phyloP scores from a whole-genome alignment of 176 grass and related monocot species.

The Bothriochloa decipiens region DNA sequence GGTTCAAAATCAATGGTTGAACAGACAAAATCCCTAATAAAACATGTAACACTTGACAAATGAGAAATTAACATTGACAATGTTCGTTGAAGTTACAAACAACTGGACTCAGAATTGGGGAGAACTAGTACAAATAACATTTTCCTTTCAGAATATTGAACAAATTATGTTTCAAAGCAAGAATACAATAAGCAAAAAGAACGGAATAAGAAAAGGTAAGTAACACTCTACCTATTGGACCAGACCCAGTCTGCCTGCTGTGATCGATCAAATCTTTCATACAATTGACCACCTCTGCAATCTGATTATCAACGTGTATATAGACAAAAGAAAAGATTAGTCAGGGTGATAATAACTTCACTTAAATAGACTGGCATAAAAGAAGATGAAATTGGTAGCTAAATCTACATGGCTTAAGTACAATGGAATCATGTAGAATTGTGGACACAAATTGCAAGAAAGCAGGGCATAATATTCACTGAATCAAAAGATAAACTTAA shows the following conservation, averaged over 20 bases:
- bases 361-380: constrained; percentile 15
- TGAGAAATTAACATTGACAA: not conserved
- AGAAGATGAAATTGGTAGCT: not conserved
- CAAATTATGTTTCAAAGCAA: constrained; percentile 15
- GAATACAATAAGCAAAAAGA: constrained; percentile 14
- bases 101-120: not conserved
- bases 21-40: not conserved
- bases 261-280: constrained; percentile 94
- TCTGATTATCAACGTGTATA: constrained; percentile 52
- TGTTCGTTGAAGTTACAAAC: not conserved
- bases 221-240: constrained; percentile 68
- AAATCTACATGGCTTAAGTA: not conserved
- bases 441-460: constrained; percentile 10
- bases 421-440: not conserved
- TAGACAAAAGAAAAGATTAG: constrained; percentile 2
- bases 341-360: constrained; percentile 16
- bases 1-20: not conserved
- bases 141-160: not conserved
- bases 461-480: not conserved
- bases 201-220: not conserved
- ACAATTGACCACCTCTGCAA: constrained; percentile 88
- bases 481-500: constrained; percentile 5
- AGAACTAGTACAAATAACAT: not conserved
- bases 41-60: not conserved
- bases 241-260: constrained; percentile 72